Evolutionary conservation across 2,329 filamentous ascomycete species (phyloP).

Genomic region (Venturiaceae sp.): DNA sequence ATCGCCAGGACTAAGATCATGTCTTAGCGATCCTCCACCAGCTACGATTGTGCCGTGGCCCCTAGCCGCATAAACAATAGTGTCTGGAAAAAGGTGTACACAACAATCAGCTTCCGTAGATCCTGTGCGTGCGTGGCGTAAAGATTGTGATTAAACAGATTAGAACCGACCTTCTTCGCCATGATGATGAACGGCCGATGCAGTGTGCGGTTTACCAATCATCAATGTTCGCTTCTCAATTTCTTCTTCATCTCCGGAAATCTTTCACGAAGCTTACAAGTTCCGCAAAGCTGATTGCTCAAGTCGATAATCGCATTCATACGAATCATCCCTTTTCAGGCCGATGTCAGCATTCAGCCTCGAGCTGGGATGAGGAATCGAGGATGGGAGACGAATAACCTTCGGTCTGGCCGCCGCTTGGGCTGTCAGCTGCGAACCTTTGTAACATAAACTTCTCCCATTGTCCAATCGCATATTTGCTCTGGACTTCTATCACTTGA

Average conservation of each 20-base stretch:
- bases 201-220: conserved; percentile 52
- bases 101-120: no score
- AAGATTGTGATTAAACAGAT: no score
- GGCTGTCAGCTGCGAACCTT: conserved; percentile 34
- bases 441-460: conserved; percentile 42
- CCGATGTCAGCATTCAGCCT: conserved; percentile 19
- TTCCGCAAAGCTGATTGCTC: conserved; percentile 57
- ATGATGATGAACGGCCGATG: conserved; percentile 58
- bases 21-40: conserved; percentile 41
- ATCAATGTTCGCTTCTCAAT: conserved; percentile 37
- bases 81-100: conserved; percentile 44
- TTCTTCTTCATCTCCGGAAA: not conserved
- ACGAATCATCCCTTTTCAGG: conserved; percentile 39
- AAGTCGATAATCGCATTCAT: conserved; percentile 52
- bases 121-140: not conserved
- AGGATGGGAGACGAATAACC: not conserved
- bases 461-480: no score
- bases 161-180: conserved; percentile 58
- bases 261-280: conserved; percentile 39
- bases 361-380: not conserved
- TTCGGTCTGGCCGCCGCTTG: conserved; percentile 30
- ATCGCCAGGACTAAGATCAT: conserved; percentile 52
- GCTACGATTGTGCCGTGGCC: conserved; percentile 54
- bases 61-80: conserved; percentile 56
- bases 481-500: no score